phyloP scores from a whole-genome alignment of 2,329 filamentous ascomycete species.

The Ophiostoma angusticollis region DNA sequence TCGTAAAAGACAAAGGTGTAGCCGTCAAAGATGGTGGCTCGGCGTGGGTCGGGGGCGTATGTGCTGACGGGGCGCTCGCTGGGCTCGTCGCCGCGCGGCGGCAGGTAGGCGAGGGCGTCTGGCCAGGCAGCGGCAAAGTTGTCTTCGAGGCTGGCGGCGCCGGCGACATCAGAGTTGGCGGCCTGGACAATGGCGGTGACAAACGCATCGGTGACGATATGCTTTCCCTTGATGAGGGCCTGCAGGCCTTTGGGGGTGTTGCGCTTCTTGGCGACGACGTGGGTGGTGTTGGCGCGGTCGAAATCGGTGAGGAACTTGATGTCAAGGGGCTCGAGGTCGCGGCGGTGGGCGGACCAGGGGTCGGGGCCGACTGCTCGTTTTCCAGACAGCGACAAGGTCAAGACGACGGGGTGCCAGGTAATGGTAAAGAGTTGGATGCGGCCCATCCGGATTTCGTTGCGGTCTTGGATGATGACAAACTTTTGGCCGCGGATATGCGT shows the following conservation, averaged over 20 bases:
- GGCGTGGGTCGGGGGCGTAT: conserved; percentile 55
- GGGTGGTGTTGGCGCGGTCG: conserved; percentile 58
- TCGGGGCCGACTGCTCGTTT: conserved; percentile 44
- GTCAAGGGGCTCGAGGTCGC: conserved; percentile 68
- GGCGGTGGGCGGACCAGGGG: conserved; percentile 47
- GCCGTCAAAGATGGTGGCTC: conserved; percentile 65
- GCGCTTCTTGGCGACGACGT: conserved; percentile 77
- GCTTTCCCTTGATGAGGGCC: conserved; percentile 67
- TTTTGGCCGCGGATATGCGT: conserved; percentile 52
- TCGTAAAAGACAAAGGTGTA: conserved; percentile 86
- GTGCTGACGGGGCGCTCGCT: conserved; percentile 52
- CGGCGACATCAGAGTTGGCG: conserved; percentile 31
- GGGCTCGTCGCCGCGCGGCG: conserved; percentile 63
- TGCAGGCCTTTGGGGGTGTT: conserved; percentile 83
- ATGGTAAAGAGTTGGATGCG: conserved; percentile 56
- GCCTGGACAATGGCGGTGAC: conserved; percentile 54
- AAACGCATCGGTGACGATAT: conserved; percentile 63
- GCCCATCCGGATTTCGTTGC: conserved; percentile 59
- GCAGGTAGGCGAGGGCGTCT: conserved; percentile 55
- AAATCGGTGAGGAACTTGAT: conserved; percentile 74
- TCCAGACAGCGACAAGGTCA: conserved; percentile 66
- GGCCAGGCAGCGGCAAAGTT: conserved; percentile 78
- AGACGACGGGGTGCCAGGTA: conserved; percentile 65
- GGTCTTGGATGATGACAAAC: conserved; percentile 39
- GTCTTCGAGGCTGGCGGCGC: conserved; percentile 50